Base-by-base conservation (phyloP, 345 rosid genomes). In the Geranium rotundifolium region DNA sequence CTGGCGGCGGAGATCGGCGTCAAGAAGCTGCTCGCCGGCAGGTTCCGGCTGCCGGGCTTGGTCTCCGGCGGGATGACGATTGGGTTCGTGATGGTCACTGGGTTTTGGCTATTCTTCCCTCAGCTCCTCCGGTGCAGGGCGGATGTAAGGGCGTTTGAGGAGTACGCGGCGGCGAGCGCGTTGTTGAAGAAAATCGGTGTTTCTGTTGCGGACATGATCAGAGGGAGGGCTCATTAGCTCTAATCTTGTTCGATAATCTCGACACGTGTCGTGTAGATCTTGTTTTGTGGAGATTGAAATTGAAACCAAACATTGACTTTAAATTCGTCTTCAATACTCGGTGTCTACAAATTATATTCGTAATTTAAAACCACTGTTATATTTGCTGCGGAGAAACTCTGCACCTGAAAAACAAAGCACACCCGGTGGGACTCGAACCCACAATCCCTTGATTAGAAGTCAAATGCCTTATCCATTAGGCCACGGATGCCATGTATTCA, bases 21-120 rank as follows among this genome's bases (percentile, higher is more conserved):
- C 7, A 70, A 71, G 64, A 73, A 84, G 17, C 75, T 82, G 56
- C 46, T 83, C 0, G 83, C 82, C 1, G 79, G 75, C 55, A 79
- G 84, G 59, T 39, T 59, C 56, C 69, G 79, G 61, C 62, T 85
- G 14, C 88, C 90, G 0, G 62, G 66, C 69, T 81, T 83, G 59
- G 75, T 75, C 18, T 67, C 77, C 58, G 76, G 86, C 62, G 65
- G 79, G 52, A 18, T 77, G 50, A 72, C 79, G 12, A 59, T 70
- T 30, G 75, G 65, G 31, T 75, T 80, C 50, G 72, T 80, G 17
- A 41, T 66, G 61, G 14, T 16, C 0, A 72, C 81, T 3, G 77
- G 62, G 0, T 54, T 63, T 39, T 70, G 77, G 81, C 61, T 66
- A 70, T 80, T 80, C 65, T 69, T 77, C n/a, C 84, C 81, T 1